Percentiles rank a stretch among this genome's conserved stretches.
These are phyloP conservation scores for Linnemannia elongata DNA, from an alignment of 192 early-diverging fungal species.

Conservation along the genomic window DNA sequence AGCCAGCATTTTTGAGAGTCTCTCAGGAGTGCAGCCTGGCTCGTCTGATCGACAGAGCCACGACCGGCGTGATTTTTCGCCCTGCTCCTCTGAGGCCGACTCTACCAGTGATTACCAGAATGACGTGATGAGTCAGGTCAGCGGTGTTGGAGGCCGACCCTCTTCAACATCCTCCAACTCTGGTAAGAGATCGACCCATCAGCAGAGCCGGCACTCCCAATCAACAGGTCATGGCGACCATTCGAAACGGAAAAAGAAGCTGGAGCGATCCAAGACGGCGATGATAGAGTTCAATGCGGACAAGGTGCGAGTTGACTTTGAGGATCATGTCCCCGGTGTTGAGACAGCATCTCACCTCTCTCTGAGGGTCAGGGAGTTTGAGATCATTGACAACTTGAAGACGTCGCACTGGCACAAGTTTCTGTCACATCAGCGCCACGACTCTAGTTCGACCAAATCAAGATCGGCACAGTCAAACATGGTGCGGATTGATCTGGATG, in stretches of 20 bases:
- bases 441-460: constrained; percentile 62
- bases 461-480: constrained; percentile 75
- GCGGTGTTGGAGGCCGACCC: constrained; percentile 25
- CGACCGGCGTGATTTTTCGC: constrained; percentile 19
- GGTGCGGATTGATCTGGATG: constrained; percentile 67
- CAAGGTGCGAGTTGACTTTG: constrained; percentile 66
- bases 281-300: constrained; percentile 70
- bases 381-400: constrained; percentile 83
- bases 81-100: constrained; percentile 44
- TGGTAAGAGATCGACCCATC: constrained; percentile 15
- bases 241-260: constrained; percentile 48
- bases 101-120: constrained; percentile 42
- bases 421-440: constrained; percentile 73
- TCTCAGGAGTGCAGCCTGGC: constrained; percentile 45
- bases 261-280: constrained; percentile 58
- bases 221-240: constrained; percentile 20
- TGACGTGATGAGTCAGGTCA: constrained; percentile 39
- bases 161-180: constrained; percentile 20
- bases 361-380: constrained; percentile 71
- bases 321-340: constrained; percentile 61
- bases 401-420: constrained; percentile 86
- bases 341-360: constrained; percentile 65
- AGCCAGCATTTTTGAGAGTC: constrained; percentile 49
- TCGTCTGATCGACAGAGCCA: constrained; percentile 14
- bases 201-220: constrained; percentile 18